Conservation (phyloP, 78 protist genomes). For the Emiliania huxleyi region DNA sequence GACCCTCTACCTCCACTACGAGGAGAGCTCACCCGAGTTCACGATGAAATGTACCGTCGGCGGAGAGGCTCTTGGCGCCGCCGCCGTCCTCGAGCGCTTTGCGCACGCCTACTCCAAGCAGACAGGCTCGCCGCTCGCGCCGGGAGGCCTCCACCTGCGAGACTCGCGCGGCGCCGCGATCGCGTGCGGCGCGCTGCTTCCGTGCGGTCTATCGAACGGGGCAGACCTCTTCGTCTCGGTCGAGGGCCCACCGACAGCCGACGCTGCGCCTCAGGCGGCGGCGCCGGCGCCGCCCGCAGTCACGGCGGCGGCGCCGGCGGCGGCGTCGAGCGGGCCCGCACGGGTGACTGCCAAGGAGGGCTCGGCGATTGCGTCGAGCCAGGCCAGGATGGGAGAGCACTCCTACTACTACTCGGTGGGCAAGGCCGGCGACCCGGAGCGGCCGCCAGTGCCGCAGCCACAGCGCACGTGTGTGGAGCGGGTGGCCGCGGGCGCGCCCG, state of each 20-base stretch:
- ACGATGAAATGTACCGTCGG: not conserved
- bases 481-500: not conserved
- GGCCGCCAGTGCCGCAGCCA: not conserved
- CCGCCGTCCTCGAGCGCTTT: not conserved
- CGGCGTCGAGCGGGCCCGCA: not conserved
- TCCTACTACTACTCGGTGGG: slow-evolving; percentile 19
- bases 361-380: not conserved
- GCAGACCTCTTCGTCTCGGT: not conserved
- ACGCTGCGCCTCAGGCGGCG: too few relatives aligned
- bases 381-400: slow-evolving; percentile 1
- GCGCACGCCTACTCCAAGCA: not conserved
- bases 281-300: not conserved
- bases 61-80: not conserved
- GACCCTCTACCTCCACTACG: not conserved
- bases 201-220: not conserved
- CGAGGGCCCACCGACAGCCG: not conserved
- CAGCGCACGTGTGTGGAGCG: not conserved
- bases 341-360: not conserved
- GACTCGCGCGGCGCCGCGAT: not conserved
- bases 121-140: not conserved
- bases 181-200: not conserved
- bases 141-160: not conserved
- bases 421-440: not conserved
- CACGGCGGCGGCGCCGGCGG: too few relatives aligned
- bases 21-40: not conserved